Evolutionary conservation across 1,284 basidiomycete genomes (phyloP).

Genomic region (Gomphus bonarii): DNA sequence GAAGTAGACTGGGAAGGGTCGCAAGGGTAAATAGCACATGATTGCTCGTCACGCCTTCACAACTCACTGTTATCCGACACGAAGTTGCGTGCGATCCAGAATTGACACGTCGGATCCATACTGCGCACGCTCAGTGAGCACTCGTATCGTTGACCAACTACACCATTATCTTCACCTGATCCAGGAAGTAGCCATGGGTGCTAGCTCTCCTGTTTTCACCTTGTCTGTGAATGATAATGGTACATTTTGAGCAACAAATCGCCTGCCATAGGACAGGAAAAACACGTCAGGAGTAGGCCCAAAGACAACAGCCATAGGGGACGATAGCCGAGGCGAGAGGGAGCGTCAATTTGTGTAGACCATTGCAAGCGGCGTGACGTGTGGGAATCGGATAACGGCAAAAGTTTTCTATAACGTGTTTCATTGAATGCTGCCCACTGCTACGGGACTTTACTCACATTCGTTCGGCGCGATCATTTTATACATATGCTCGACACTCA

Average conservation of each 20-base stretch:
- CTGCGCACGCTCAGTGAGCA: background rate
- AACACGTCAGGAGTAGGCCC: background rate
- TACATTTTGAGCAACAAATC: background rate
- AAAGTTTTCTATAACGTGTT: background rate
- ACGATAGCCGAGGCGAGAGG: background rate
- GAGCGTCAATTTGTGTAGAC: background rate
- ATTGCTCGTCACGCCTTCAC: background rate
- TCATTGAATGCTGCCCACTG: background rate
- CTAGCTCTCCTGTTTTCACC: background rate
- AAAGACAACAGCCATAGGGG: background rate
- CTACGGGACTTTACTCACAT: background rate
- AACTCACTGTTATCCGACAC: background rate
- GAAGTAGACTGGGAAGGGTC: background rate
- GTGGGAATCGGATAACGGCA: background rate
- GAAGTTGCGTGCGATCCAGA: background rate
- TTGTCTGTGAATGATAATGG: constrained; percentile 1
- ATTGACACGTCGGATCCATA: background rate
- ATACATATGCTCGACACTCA: background rate
- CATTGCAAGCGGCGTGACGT: background rate
- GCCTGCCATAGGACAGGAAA: background rate
- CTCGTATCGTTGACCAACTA: background rate
- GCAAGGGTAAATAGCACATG: background rate
- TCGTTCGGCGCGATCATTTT: background rate
- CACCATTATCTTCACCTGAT: background rate
- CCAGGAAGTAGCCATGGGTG: background rate